A percentile compares a stretch with the other conserved stretches of the same genome.
Evolutionary conservation across 768 basidiomycete species (phyloP).

Genomic region (Tylopilus vinaceipallidus): DNA sequence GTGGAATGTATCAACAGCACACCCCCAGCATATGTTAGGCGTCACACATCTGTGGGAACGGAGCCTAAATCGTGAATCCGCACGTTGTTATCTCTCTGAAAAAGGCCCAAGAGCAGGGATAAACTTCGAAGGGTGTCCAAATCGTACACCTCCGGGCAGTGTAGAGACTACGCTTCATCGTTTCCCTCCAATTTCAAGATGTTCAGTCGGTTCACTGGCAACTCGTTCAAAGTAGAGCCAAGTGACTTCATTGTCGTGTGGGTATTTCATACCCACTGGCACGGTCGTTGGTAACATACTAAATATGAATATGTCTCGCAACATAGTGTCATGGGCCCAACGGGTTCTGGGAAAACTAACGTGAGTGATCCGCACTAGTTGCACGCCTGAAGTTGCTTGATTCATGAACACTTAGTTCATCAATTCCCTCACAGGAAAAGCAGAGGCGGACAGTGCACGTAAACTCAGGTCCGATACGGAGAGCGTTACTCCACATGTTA

Average conservation of each 20-base stretch:
- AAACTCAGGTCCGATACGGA: slow-evolving; percentile 13
- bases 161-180: too few species aligned
- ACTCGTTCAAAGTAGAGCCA: slow-evolving; percentile 11
- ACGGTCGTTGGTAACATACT: not conserved
- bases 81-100: too few species aligned
- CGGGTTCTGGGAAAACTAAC: slow-evolving; percentile 24
- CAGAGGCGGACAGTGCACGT: not conserved
- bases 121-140: too few species aligned
- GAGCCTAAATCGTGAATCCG: too few species aligned
- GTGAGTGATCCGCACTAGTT: slow-evolving; percentile 2
- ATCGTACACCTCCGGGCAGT: too few species aligned
- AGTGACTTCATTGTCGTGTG: slow-evolving; percentile 16
- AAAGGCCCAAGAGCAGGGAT: too few species aligned
- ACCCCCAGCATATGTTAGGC: too few species aligned
- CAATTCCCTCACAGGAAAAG: slow-evolving; percentile 9
- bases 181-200: too few species aligned
- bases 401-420: slow-evolving; percentile 9
- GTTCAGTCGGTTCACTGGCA: too few species aligned
- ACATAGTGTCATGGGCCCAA: slow-evolving; percentile 24
- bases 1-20: too few species aligned
- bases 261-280: not conserved
- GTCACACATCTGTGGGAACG: too few species aligned
- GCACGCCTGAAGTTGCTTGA: not conserved
- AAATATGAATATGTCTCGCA: accelerated
- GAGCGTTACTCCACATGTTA: slow-evolving; percentile 1